Evolutionary conservation across 345 rosid species (phyloP).

Genomic region (Aquilaria yunnanensis): DNA sequence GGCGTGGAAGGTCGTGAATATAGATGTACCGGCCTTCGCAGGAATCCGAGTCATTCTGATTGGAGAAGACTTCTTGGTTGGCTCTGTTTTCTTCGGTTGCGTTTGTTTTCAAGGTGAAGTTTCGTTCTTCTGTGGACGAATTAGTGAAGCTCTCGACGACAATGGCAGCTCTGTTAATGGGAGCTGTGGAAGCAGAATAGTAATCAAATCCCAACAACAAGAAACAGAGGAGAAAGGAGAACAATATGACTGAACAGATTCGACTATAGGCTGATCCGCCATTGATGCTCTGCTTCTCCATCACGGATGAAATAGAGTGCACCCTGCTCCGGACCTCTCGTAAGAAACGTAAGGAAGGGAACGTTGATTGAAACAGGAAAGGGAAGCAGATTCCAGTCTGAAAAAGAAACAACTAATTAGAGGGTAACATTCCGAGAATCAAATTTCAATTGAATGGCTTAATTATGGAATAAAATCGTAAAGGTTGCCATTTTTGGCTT

Average conservation of each 20-base stretch:
- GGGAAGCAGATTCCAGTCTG: not conserved
- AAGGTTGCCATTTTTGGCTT: too few relatives aligned
- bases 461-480: too few relatives aligned
- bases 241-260: conserved; percentile 18
- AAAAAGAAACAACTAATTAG: not conserved
- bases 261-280: conserved; percentile 15
- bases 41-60: conserved; percentile 7
- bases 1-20: conserved; percentile 35
- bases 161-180: conserved; percentile 2
- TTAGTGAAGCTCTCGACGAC: not conserved
- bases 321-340: not conserved
- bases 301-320: not conserved
- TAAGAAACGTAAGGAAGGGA: not conserved
- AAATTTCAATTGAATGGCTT: too few relatives aligned
- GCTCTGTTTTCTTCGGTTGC: not conserved
- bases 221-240: conserved; percentile 21
- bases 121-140: not conserved
- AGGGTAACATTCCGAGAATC: not conserved
- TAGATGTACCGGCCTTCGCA: conserved; percentile 43
- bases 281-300: conserved; percentile 17
- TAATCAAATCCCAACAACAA: conserved; percentile 22
- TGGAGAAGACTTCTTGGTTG: not conserved
- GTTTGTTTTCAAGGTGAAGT: conserved; percentile 1
- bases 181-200: not conserved
- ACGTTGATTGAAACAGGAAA: not conserved